Evolutionary conservation across 352 stramenopile genomes (phyloP), one percentile per base, ranked within the genome.

Genomic region (Phytophthora agathidicida): DNA sequence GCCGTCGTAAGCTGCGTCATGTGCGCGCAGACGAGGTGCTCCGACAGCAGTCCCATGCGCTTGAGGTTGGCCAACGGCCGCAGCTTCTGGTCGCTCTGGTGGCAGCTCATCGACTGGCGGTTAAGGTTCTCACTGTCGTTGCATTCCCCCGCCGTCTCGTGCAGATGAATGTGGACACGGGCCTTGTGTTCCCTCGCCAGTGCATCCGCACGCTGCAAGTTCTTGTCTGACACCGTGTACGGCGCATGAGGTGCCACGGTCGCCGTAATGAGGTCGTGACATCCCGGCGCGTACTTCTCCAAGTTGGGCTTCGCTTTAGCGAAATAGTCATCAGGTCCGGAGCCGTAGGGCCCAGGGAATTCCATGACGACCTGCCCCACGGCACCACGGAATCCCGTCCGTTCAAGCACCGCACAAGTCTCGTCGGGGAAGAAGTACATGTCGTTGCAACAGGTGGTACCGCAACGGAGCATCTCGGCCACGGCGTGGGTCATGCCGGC

Each of bases 371-470:
- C 72, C 59, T 88, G 75, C 5, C 84, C 84, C 27, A 94, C 72
- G 16, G 81, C 69, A 1, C 65, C 84, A 13, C 89, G 84, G 20
- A 97, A 81, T 23, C 88, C 88, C 8, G 87, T 76, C 7, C 58
- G 19, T 45, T 91, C 72, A 17, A 94, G 50, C 9, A 84, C 86
- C 11, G 75, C 47, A 28, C 75, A 83, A 7, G 73, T 66, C 7
- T 81, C 71, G 2, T 86, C 60, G 0, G 83, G 70, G 60, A 93
- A 96, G 63, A 94, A 96, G 78, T 95, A 96, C 89, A 97, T 97
- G 70, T 97, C 88, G 49, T 96, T 96, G 67, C 83, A 94, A 66
- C 88, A 96, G 13, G 89, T 97, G 22, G 86, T 96, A 26, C 89
- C 89, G 33, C 78, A 66, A 16, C 85, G 80, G n/a, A 97, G 79